These are phyloP conservation scores for Globisporangium viniferum DNA, from an alignment of 352 stramenopile species.

Conservation along the genomic window DNA sequence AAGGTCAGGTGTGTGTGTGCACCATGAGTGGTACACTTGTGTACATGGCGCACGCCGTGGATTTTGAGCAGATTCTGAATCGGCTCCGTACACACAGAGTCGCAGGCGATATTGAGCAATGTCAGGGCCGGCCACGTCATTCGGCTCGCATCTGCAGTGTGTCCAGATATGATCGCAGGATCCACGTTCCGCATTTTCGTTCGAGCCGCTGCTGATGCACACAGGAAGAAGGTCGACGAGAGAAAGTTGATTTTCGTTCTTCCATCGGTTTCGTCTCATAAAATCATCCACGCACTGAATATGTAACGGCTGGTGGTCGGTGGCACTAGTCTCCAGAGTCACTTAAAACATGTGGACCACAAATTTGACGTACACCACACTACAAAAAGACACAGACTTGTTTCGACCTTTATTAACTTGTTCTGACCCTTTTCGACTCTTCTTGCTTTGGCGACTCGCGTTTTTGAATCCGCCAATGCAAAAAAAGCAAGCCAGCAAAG, in stretches of 20 bases:
- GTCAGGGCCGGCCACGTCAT: neutral
- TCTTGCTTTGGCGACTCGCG: neutral
- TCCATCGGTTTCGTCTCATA: conserved; percentile 4
- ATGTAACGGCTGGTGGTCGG: conserved; percentile 2
- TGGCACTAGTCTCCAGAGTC: neutral
- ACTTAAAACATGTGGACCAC: no score
- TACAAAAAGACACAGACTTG: neutral
- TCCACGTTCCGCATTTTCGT: neutral
- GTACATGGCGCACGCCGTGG: neutral
- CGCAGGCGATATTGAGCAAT: neutral
- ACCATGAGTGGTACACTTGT: neutral
- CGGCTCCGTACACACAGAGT: neutral
- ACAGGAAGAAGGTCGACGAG: neutral
- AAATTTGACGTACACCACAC: neutral
- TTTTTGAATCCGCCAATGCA: conserved; percentile 1
- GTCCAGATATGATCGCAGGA: neutral
- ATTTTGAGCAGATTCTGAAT: neutral
- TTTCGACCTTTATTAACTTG: neutral
- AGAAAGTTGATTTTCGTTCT: neutral
- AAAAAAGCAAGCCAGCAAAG: neutral
- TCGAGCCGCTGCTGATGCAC: neutral
- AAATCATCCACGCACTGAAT: neutral
- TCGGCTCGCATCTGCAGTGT: neutral
- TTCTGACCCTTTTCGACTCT: neutral
- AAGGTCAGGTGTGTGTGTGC: neutral